A percentile compares a stretch with the other conserved stretches of the same genome.
Conservation (phyloP, 768 basidiomycete genomes). For the Boletus insuetus region DNA sequence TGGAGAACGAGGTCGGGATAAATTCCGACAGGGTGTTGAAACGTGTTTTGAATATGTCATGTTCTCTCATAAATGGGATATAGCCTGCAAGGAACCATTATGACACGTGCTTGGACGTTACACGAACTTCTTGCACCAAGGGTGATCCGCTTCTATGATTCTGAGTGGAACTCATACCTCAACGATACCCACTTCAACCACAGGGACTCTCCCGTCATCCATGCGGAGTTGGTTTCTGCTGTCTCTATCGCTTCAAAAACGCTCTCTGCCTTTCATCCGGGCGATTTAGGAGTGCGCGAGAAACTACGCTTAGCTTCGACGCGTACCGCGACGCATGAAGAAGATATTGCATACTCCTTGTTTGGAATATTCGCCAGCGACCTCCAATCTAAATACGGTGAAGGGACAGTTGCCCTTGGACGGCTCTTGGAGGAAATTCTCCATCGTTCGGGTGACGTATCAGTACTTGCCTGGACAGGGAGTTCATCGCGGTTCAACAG, state of each 20-base stretch:
- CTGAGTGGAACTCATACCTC: conserved; percentile 2
- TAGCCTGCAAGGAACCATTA: background rate
- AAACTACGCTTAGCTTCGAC: conserved; percentile 4
- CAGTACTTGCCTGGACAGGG: conserved; percentile 4
- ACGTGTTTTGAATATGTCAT: conserved; percentile 8
- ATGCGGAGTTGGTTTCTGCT: background rate
- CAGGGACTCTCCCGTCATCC: background rate
- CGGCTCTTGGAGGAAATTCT: conserved; percentile 6
- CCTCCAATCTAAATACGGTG: conserved; percentile 1
- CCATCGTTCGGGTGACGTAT: conserved; percentile 2
- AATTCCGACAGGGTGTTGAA: background rate
- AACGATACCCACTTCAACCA: background rate
- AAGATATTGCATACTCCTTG: conserved; percentile 1
- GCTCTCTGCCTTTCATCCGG: background rate
- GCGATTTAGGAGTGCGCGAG: background rate
- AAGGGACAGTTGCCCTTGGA: background rate
- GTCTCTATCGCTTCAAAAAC: background rate
- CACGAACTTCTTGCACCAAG: conserved; percentile 8
- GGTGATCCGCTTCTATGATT: conserved; percentile 9
- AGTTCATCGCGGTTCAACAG: conserved; percentile 1
- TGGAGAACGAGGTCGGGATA: no score
- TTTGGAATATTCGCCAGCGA: conserved; percentile 6
- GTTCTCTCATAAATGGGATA: conserved; percentile 10
- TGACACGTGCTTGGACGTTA: background rate
- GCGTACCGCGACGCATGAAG: background rate